Percentiles rank a stretch among this genome's conserved stretches.
These are phyloP conservation scores for Sicyos edulis DNA, from an alignment of 306 rosid genomes.

Conservation along the genomic window DNA sequence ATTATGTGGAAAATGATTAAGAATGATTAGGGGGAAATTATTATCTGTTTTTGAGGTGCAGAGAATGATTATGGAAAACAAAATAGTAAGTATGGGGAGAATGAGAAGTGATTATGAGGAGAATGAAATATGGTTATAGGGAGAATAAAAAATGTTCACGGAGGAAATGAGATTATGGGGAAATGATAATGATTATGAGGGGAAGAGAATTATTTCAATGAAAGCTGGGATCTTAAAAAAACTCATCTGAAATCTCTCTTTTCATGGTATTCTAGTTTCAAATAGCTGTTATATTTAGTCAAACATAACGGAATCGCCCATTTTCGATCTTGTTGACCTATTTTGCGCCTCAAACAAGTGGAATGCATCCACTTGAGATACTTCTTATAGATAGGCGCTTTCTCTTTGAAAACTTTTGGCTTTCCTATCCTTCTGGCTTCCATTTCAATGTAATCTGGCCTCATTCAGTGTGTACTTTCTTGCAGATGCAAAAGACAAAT, in stretches of 20 bases:
- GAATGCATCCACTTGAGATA: not conserved
- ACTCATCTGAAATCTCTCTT: not conserved
- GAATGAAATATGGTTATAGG: no score
- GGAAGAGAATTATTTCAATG: no score
- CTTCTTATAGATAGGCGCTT: not conserved
- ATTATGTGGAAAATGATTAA: no score
- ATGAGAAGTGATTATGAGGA: no score
- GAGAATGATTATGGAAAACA: no score
- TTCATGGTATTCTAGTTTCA: not conserved
- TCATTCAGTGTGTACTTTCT: constrained; percentile 14
- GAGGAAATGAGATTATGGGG: no score
- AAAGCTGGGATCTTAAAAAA: no score
- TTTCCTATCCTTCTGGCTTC: not conserved
- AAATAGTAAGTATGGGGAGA: no score
- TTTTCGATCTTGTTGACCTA: not conserved
- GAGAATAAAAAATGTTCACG: no score
- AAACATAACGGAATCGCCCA: not conserved
- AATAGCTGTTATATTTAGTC: not conserved
- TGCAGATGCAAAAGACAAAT: constrained; percentile 33
- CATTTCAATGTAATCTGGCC: not conserved
- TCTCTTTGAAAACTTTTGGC: not conserved
- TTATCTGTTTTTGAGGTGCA: no score
- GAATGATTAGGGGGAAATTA: no score
- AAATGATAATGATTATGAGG: no score
- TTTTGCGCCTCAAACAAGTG: not conserved